Base-by-base conservation (phyloP, 139 green algal genomes). In the Coelastrella sp. region DNA sequence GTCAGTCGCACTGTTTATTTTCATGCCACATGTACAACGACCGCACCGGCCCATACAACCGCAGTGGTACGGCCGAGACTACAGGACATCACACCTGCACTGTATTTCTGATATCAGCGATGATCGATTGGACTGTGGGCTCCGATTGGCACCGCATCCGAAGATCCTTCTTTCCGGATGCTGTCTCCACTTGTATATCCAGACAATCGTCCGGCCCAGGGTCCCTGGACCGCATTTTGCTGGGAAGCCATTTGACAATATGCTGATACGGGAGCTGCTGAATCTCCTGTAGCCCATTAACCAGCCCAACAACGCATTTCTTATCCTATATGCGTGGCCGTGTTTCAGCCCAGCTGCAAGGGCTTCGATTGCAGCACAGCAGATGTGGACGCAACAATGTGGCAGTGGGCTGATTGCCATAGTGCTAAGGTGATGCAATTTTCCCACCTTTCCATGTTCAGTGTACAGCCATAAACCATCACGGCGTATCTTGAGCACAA, bases 181-280 rank as follows among this genome's bases (percentile, higher is more conserved):
- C 85, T 3, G 94, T 96, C 74, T 96, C 92, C 4, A 95, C 92
- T 73, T 94, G 88, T 3, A 96, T 66, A 82, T 96, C 94, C 61
- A 96, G 76, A 90, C 94, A 96, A 76, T 96, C 92, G 47, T 91
- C 89, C 19, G 79, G 75, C 47, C 93, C 94, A 10, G 92, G 90
- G 81, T 95, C 95, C 59, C 92, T 91, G 32, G 92, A 93, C 16
- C 94, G 93, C 80, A 93, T 58, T 85, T 93, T 90, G 7, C 92
- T 92, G 19, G 94, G 94, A 17, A 96, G 91, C 94, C 94, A 96
- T 78, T 96, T 96, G 66, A 94, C 92, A 71, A 96, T 95, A 57
- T 90, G 86, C 71, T 95, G 92, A 83, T 93, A 96, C 0, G 91
- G 90, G 56, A 96, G 94, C 5, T 84, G 91, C 86, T 96, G 92